Evolutionary conservation across 2,329 filamentous ascomycete genomes (phyloP).

Genomic region (Camptophora hylomeconis): DNA sequence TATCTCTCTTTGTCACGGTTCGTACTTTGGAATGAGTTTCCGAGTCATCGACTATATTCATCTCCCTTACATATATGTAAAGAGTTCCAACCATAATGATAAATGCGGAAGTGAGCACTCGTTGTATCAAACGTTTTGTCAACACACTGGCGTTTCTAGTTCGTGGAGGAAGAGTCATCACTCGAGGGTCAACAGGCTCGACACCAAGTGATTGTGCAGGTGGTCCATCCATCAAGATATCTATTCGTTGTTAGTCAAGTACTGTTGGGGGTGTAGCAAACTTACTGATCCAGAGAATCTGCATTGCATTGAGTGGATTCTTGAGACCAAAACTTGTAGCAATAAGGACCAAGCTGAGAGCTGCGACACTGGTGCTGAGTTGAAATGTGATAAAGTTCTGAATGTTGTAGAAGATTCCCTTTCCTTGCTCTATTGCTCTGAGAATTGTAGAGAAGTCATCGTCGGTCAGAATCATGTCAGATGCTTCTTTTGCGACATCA

Average conservation of each 20-base stretch:
- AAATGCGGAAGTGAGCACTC: conserved; percentile 73
- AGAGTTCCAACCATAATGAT: conserved; percentile 92
- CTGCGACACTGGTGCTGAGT: conserved; percentile 89
- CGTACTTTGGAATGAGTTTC: conserved; percentile 28
- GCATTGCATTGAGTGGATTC: conserved; percentile 96
- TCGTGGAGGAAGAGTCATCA: conserved; percentile 84
- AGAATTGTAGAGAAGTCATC: conserved; percentile 88
- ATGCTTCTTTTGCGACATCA: conserved; percentile 90
- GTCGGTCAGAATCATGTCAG: conserved; percentile 77
- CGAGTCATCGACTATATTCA: conserved; percentile 54
- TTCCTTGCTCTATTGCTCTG: conserved; percentile 93
- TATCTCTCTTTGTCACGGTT: conserved; percentile 79
- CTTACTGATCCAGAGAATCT: conserved; percentile 99
- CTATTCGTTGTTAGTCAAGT: conserved; percentile 35
- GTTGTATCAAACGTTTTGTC: conserved; percentile 66
- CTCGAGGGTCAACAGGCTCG: conserved; percentile 82
- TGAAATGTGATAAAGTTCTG: conserved; percentile 99
- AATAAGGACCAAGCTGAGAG: conserved; percentile 77
- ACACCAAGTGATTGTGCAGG: conserved; percentile 95
- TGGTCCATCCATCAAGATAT: conserved; percentile 98
- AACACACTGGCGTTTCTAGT: conserved; percentile 79
- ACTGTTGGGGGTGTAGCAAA: not conserved
- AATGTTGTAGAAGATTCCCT: conserved; percentile 99
- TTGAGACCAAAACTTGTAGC: conserved; percentile 89
- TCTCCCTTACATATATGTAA: conserved; percentile 80